Evolutionary conservation across 768 basidiomycete genomes (phyloP), one percentile per base, ranked within the genome.

Genomic region (Gelatoporia subvermispora): DNA sequence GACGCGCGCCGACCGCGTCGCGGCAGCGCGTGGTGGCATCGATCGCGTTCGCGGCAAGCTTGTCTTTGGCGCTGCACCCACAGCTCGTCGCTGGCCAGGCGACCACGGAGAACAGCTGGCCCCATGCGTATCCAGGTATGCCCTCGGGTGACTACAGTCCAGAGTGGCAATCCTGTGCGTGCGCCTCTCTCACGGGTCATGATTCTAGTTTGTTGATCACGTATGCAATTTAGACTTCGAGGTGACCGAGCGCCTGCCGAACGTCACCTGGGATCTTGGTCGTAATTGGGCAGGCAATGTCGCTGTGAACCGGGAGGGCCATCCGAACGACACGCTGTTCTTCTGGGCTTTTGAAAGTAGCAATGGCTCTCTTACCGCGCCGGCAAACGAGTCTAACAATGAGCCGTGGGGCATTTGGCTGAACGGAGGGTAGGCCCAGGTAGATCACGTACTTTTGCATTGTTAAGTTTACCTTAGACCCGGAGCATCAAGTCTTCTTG

Each of bases 401-500:
- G 62, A 58, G 38, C 70, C 69, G 11, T 70, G 70, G 70, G 57
- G 64, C 23, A 68, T 71, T 35, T 71, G 69, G 68, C 62, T 71
- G 35, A 65, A 67, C 28, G 68, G 68, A 47, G 68, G 68, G 59
- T 67, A 43, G 21, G 63, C 43, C 45, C 22, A 20, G 22, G 21
- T 43, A 8, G 11, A 11, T 38, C 9, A 40, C 5, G 10, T 16
- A 18, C 7, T 8, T 39, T 18, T 11, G 18, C 31, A 10, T 2
- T 15, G 24, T 35, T 51, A 7, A 43, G 34, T 15, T 15, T 1
- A 36, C 10, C 15, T 13, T 45, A 74, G 85, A 16, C 85, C 85
- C 3, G 86, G 86, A 17, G 77, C 83, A 4, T 87, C 86, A 11
- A 84, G 85, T 61, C 67, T 87, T 59, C 65, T 75, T 39, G 85